phyloP scores from a whole-genome alignment of 2,329 filamentous ascomycete genomes.

The Davidsoniella australis region DNA sequence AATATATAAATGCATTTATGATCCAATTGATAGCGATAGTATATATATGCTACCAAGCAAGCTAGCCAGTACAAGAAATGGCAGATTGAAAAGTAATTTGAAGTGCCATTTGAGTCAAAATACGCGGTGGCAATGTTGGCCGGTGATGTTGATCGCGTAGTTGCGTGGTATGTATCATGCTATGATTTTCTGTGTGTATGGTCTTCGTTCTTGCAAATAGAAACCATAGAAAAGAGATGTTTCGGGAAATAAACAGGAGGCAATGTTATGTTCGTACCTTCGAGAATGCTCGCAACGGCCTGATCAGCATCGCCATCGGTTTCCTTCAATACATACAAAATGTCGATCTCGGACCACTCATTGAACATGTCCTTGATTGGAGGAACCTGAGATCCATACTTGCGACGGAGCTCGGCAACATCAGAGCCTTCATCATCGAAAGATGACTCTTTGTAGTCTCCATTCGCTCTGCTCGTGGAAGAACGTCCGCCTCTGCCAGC shows the following conservation, averaged over 20 bases:
- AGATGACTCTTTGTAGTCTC: conserved; percentile 48
- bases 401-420: conserved; percentile 79
- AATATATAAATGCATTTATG: no score
- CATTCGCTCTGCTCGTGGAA: conserved; percentile 47
- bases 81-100: no score
- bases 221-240: not conserved
- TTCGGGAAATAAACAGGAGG: not conserved
- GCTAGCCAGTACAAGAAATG: no score
- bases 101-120: no score
- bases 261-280: conserved; percentile 36
- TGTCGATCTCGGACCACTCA: conserved; percentile 88
- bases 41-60: no score
- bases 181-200: not conserved
- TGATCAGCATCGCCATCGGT: conserved; percentile 60
- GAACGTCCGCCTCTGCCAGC: conserved; percentile 55
- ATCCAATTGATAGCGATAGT: no score
- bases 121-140: no score
- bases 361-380: conserved; percentile 86
- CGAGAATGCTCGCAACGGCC: conserved; percentile 62
- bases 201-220: not conserved
- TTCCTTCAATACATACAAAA: conserved; percentile 85
- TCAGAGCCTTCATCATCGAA: conserved; percentile 66
- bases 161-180: no score
- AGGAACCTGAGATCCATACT: conserved; percentile 61
- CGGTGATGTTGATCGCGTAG: no score